phyloP scores from a whole-genome alignment of 1,284 basidiomycete species.

The Mycosarcoma maydis region DNA sequence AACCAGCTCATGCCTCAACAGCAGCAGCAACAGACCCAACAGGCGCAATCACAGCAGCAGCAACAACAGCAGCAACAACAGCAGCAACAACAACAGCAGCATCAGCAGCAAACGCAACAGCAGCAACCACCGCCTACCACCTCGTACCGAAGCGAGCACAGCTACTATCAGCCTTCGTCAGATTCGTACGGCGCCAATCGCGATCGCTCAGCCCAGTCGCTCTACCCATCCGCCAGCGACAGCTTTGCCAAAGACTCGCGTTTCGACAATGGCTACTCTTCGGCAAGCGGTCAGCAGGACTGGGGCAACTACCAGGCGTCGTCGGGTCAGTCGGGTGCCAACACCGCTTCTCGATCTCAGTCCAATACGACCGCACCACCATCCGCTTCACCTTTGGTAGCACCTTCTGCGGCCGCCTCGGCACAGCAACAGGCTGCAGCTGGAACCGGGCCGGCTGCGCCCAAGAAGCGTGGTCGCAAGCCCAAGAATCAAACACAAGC shows the following conservation, averaged over 20 bases:
- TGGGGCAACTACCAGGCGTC: conserved; percentile 39
- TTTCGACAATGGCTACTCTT: conserved; percentile 33
- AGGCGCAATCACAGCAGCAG: conserved; percentile 16
- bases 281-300: conserved; percentile 31
- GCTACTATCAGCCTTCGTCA: conserved; percentile 39
- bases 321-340: conserved; percentile 1
- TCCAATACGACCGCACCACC: conserved; percentile 11
- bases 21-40: conserved; percentile 18
- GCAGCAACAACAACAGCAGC: conserved; percentile 16
- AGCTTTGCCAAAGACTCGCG: conserved; percentile 23
- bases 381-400: conserved; percentile 14
- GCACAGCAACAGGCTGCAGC: conserved; percentile 3
- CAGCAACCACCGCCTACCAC: conserved; percentile 29
- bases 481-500: conserved; percentile 28
- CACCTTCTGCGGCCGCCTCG: conserved; percentile 8
- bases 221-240: conserved; percentile 21
- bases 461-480: conserved; percentile 42
- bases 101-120: conserved; percentile 11
- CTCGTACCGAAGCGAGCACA: conserved; percentile 39
- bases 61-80: conserved; percentile 17
- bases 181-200: conserved; percentile 32
- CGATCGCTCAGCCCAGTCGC: conserved; percentile 27
- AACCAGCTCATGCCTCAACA: conserved; percentile 32
- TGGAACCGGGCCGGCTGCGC: conserved; percentile 7
- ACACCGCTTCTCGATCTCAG: conserved; percentile 26